Base-by-base conservation (phyloP, 2,329 filamentous ascomycete species). In the Ascomycota sp. region DNA sequence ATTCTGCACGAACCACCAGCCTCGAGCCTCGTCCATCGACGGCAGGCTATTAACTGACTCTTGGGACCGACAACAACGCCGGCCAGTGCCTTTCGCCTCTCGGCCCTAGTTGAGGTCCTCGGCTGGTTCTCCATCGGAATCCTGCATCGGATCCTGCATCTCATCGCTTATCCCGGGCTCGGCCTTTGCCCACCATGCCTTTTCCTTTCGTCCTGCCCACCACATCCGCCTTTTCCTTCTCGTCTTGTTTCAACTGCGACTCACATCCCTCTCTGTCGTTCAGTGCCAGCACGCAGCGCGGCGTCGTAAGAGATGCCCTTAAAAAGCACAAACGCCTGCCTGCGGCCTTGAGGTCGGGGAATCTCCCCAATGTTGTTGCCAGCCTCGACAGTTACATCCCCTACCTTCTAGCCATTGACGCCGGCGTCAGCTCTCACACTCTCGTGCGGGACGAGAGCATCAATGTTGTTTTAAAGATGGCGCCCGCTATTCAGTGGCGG, bases 261-360 rank as follows among this genome's bases (percentile, higher is more conserved):
- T 82, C 81, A 3, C 86, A 95, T 54, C 86, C 89, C 4, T 92
- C 86, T 1, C 65, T 98, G 30, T 81, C 83, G 21, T 68, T 86
- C 44, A 68, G 70, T 35, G 76, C 82, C 16, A 84, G 83, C 42
- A 86, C 80, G 7, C 72, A 81, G 47, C 80, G 89, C 38, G 78
- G 79, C 43, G 70, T 92, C 12, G 66, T 93, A 34, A 74, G 82
- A 45, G 74, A 86, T 52, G 68, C 73, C 3, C 64, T 98, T 38
- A 95, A 95, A 57, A 73, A 73, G 44, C 75, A 93, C 62, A 95
- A 92, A 55, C 73, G 82, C 34, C 68, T 92, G n/a, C 66, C 79
- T 4, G 63, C 76, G 7, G 51, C 68, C 8, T 72, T 78, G 21
- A 79, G 82, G 51, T 58, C 71, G 6, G 62, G 73, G 16, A 73